These are phyloP conservation scores for Mycena crocata DNA, from an alignment of 768 basidiomycete species.

Conservation along the genomic window DNA sequence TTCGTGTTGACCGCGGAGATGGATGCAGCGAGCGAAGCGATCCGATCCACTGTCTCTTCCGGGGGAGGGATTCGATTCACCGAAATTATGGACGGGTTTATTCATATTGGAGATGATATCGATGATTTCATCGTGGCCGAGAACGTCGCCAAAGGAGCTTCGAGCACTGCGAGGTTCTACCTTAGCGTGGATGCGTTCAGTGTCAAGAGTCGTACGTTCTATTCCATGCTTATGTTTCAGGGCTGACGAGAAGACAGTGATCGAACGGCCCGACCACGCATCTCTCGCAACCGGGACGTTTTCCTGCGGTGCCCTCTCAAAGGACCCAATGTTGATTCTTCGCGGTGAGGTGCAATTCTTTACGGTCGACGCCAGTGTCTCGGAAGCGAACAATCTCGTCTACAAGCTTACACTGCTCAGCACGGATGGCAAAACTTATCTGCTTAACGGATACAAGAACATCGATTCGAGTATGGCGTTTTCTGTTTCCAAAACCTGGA, in stretches of 20 bases:
- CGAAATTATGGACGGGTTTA: slow-evolving; percentile 33
- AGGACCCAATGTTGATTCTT: slow-evolving; percentile 28
- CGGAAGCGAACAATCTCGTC: slow-evolving; percentile 21
- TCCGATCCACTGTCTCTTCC: background rate
- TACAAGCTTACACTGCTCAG: slow-evolving; percentile 32
- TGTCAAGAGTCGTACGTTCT: slow-evolving; percentile 17
- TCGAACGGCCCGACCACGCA: slow-evolving; percentile 21
- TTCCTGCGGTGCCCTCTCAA: slow-evolving; percentile 28
- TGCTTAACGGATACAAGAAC: slow-evolving; percentile 31
- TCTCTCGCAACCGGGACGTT: slow-evolving; percentile 32
- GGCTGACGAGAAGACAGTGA: slow-evolving; percentile 7
- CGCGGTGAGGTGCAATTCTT: slow-evolving; percentile 33
- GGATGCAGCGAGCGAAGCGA: slow-evolving; percentile 15
- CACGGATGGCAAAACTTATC: slow-evolving; percentile 26
- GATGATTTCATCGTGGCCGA: slow-evolving; percentile 28
- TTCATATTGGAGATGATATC: slow-evolving; percentile 32
- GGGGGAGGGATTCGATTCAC: slow-evolving; percentile 28
- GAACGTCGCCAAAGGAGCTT: slow-evolving; percentile 25
- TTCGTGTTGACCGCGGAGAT: slow-evolving; percentile 26
- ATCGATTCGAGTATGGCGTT: slow-evolving; percentile 25
- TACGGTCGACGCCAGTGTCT: slow-evolving; percentile 21
- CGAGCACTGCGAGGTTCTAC: slow-evolving; percentile 27
- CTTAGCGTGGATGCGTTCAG: slow-evolving; percentile 25
- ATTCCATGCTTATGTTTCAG: background rate
- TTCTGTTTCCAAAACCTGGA: slow-evolving; percentile 25